A percentile compares a stretch with the other conserved stretches of the same genome.
These are phyloP conservation scores for Entomortierella parvispora DNA, from an alignment of 192 early-diverging fungal genomes.

Conservation along the genomic window DNA sequence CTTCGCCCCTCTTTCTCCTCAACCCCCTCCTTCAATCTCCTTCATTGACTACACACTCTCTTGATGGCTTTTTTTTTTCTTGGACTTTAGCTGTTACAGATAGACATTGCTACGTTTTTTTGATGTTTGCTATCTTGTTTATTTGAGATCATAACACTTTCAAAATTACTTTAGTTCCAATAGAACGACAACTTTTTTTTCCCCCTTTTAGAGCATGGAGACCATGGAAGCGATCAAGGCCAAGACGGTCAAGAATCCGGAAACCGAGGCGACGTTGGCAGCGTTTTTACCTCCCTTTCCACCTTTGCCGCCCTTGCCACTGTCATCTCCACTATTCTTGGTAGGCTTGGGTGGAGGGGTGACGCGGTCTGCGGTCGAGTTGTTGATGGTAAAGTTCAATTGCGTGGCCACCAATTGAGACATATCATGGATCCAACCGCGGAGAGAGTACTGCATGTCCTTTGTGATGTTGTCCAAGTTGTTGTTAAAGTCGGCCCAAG, in stretches of 20 bases:
- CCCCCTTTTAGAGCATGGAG: slow-evolving; percentile 7
- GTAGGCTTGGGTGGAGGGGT: slow-evolving; percentile 35
- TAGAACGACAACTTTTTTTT: no score
- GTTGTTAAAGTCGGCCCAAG: slow-evolving; percentile 21
- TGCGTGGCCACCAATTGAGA: slow-evolving; percentile 5
- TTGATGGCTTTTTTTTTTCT: no score
- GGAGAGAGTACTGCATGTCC: slow-evolving; percentile 17
- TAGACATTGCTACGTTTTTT: no score
- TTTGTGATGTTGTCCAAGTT: slow-evolving; percentile 25
- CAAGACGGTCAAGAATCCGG: slow-evolving; percentile 3
- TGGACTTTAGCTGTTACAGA: no score
- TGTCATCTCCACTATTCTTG: neutral
- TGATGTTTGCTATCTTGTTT: no score
- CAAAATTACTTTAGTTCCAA: no score
- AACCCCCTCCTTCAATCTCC: no score
- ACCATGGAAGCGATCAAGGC: slow-evolving; percentile 1
- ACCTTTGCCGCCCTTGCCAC: neutral
- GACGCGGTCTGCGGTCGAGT: slow-evolving; percentile 8
- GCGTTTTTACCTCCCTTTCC: neutral
- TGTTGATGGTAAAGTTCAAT: slow-evolving; percentile 10
- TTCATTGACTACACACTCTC: no score
- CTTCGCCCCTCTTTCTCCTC: no score
- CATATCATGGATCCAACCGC: slow-evolving; percentile 25
- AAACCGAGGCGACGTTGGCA: neutral
- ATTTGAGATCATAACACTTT: no score